Percentiles rank a stretch among this genome's conserved stretches.
These are phyloP conservation scores for Globisporangium nagaii DNA, from an alignment of 352 stramenopile species.

Conservation along the genomic window DNA sequence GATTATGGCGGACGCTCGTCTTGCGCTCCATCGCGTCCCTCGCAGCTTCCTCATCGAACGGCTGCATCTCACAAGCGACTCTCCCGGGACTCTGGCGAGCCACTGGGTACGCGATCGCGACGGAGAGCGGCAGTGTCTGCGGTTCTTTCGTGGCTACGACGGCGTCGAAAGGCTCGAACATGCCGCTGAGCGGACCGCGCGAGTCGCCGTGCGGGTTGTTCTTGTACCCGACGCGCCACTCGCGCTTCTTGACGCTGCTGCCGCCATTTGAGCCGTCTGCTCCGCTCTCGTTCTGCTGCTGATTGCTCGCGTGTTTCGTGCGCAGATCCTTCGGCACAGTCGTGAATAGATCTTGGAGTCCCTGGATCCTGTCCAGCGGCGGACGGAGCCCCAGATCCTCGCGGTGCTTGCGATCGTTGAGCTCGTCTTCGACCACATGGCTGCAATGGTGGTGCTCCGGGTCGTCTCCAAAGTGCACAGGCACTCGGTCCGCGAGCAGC, in stretches of 20 bases:
- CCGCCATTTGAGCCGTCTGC: not conserved
- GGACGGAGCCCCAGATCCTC: conserved; percentile 37
- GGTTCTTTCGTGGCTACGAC: conserved; percentile 10
- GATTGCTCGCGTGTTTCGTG: conserved; percentile 3
- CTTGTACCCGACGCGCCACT: conserved; percentile 44
- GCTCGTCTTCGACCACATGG: conserved; percentile 32
- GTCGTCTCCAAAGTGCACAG: conserved; percentile 7
- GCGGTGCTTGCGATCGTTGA: conserved; percentile 49
- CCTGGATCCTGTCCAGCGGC: conserved; percentile 40
- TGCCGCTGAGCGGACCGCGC: conserved; percentile 23
- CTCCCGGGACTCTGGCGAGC: conserved; percentile 5
- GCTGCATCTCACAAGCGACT: conserved; percentile 4
- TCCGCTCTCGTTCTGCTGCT: not conserved
- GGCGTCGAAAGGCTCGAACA: conserved; percentile 43
- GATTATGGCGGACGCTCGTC: conserved; percentile 5
- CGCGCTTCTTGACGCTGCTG: conserved; percentile 7
- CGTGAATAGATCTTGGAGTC: conserved; percentile 36
- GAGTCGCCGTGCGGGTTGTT: conserved; percentile 24
- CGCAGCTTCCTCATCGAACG: conserved; percentile 18
- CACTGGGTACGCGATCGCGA: conserved; percentile 25
- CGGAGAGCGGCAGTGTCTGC: not conserved
- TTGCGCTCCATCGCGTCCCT: conserved; percentile 13
- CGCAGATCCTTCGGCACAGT: conserved; percentile 37
- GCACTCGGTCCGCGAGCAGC: conserved; percentile 13
- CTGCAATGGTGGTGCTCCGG: conserved; percentile 3